Evolutionary conservation across 129 eudicot genomes (phyloP).

Genomic region (Pulicaria dysenterica): DNA sequence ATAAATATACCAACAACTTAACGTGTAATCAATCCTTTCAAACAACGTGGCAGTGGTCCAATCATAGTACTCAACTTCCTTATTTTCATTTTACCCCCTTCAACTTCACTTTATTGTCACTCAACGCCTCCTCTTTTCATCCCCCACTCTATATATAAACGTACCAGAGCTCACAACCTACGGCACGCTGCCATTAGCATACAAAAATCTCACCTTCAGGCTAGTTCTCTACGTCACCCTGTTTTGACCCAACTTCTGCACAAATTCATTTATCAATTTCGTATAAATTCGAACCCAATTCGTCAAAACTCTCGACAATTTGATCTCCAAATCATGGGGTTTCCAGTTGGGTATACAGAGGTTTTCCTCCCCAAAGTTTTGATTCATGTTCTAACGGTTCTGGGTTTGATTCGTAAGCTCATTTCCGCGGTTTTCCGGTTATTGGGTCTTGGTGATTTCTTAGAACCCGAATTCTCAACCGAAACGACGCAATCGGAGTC

Average conservation of each 20-base stretch:
- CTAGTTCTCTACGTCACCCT: conserved; percentile 10
- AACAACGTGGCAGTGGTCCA: conserved; percentile 39
- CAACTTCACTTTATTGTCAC: neutral
- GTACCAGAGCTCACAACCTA: conserved; percentile 11
- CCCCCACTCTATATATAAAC: conserved; percentile 17
- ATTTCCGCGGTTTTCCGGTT: conserved; percentile 30
- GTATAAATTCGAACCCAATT: conserved; percentile 7
- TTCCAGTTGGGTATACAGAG: conserved; percentile 76
- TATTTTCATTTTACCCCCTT: neutral
- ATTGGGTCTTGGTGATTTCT: conserved; percentile 61
- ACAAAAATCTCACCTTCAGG: conserved; percentile 10
- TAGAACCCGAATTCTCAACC: conserved; percentile 62
- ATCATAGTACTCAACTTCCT: conserved; percentile 26
- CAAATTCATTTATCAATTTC: neutral
- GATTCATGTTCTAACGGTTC: conserved; percentile 47
- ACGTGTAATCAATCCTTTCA: conserved; percentile 36
- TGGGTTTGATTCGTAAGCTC: conserved; percentile 54
- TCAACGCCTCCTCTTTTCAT: neutral
- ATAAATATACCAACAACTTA: conserved; percentile 21
- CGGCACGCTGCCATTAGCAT: conserved; percentile 20
- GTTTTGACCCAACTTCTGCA: neutral
- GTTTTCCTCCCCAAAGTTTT: conserved; percentile 64
- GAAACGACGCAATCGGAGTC: conserved; percentile 35
- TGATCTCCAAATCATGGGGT: conserved; percentile 55
- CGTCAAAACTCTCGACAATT: neutral